Evolutionary conservation across 2,329 filamentous ascomycete species (phyloP), one percentile per base, ranked within the genome.

Genomic region (Sporothrix brasiliensis): DNA sequence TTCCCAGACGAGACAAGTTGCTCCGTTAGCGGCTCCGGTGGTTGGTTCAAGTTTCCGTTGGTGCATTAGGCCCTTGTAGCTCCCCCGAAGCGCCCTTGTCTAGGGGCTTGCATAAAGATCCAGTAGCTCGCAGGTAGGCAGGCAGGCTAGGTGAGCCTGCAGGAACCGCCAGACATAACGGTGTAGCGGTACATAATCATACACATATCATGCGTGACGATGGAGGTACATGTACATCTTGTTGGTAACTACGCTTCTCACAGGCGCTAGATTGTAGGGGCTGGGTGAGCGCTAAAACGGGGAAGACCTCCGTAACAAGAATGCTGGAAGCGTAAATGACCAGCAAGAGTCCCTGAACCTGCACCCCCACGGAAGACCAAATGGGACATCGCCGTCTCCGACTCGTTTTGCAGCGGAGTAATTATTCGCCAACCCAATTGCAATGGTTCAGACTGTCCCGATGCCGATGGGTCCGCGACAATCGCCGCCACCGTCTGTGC

Each of bases 251-350:
- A 21, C 39, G 63, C 47, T 19, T 21, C 44, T 27, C 5, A 66
- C 27, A 66, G 60, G 41, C 61, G 61, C 47, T 52, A 66, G 47
- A 67, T 53, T n/a, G 27, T 19, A 24, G 63, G 63, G 63, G 41
- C 13, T n/a, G 39, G 49, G 63, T 44, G 27, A 41, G n/a, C 49
- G 34, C 27, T 67, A 53, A 41, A 66, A 67, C 52, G 19, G 49
- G 65, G 50, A 67, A 54, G 44, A 54, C 65, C 65, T 67, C 65
- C 65, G 50, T 50, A 67, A 52, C 41, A 53, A 39, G 61, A 27
- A 67, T 41, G 47, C 11, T 24, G 11, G 19, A 14, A 34, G 44
- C 11, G 44, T 5, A 30, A 30, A 30, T 30, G 3, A 21, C 39
- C n/a, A 19, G 14, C 52, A 2, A 30, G 14, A 16, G 24, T 13